Conservation (phyloP, 805 yeast species). For the Gaillardinia entomophila region DNA sequence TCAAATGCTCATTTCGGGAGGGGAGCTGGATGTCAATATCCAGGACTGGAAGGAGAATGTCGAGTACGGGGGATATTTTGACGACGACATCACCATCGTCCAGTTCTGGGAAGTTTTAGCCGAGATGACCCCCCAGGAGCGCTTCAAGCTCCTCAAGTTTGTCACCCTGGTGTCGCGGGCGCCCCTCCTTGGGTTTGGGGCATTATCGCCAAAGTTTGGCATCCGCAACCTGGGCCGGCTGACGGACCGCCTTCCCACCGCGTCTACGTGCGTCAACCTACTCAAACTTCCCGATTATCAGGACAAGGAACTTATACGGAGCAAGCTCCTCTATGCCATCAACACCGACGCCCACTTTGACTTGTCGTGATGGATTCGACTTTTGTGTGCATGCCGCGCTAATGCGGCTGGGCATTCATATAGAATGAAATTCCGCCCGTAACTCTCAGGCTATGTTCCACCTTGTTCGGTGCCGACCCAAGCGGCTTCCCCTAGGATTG, state of each 20-base stretch:
- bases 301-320: constrained; percentile 14
- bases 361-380: too few species aligned
- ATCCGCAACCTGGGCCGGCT: constrained; percentile 62
- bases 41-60: constrained; percentile 61
- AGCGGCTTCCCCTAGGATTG: too few species aligned
- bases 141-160: constrained; percentile 67
- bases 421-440: too few species aligned
- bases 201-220: constrained; percentile 65
- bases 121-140: constrained; percentile 61
- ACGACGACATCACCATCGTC: constrained; percentile 50
- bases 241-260: constrained; percentile 68
- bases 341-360: neutral
- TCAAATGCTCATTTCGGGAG: constrained; percentile 69
- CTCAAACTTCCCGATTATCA: constrained; percentile 80
- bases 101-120: constrained; percentile 72
- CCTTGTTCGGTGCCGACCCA: too few species aligned
- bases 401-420: too few species aligned
- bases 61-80: constrained; percentile 59
- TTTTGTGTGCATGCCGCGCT: too few species aligned
- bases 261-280: constrained; percentile 89
- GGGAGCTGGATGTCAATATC: constrained; percentile 67
- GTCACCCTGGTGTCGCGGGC: constrained; percentile 91
- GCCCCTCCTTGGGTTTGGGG: constrained; percentile 78
- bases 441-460: too few species aligned
- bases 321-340: neutral